Conservation (phyloP, 1,139 yeast genomes). For the Suhomyces atakaporum region DNA sequence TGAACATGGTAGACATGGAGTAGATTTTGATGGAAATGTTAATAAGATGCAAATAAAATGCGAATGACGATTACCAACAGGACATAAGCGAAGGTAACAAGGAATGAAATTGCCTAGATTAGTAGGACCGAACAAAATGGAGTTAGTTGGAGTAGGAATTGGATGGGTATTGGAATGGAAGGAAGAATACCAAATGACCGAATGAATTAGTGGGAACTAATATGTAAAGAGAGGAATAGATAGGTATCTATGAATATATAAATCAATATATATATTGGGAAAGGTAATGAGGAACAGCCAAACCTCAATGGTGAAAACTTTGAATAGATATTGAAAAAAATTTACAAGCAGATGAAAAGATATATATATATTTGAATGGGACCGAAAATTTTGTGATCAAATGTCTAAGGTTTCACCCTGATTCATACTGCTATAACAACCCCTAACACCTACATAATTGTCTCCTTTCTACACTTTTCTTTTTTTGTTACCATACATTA, state of each 20-base stretch:
- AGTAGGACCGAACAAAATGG: neutral
- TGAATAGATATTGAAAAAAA: conserved; percentile 6
- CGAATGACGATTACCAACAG: conserved; percentile 4
- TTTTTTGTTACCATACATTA: conserved; percentile 8
- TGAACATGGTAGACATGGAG: conserved; percentile 8
- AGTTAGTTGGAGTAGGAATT: conserved; percentile 1
- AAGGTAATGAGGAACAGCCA: conserved; percentile 5
- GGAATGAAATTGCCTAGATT: conserved; percentile 3
- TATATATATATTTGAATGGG: conserved; percentile 10
- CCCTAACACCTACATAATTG: conserved; percentile 10
- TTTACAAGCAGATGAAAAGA: conserved; percentile 9
- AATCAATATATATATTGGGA: conserved; percentile 4
- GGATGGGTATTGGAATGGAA: neutral
- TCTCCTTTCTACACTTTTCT: conserved; percentile 13
- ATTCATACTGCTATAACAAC: conserved; percentile 14
- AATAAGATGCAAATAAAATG: conserved; percentile 1
- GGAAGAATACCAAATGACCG: too few relatives aligned
- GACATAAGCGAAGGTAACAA: conserved; percentile 5
- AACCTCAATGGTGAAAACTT: conserved; percentile 8
- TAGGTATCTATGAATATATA: conserved; percentile 9
- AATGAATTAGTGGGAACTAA: neutral
- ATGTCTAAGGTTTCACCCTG: conserved; percentile 11
- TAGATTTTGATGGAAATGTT: neutral
- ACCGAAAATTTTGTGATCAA: conserved; percentile 8
- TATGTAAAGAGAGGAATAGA: conserved; percentile 3